Evolutionary conservation across 768 basidiomycete species (phyloP).

Genomic region (Postia placenta): DNA sequence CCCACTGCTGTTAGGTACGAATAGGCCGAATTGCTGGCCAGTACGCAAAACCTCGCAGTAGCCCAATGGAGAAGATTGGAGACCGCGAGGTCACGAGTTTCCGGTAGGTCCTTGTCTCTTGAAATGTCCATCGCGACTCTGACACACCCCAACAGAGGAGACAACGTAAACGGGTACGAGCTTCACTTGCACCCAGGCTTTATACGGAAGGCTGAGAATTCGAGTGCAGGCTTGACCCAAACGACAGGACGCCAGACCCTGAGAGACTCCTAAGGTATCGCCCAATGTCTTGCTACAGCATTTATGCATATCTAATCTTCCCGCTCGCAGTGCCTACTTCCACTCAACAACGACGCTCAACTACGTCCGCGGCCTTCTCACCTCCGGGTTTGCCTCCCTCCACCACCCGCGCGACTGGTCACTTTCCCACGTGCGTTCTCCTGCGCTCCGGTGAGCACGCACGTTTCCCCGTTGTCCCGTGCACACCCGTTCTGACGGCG

Average conservation of each 20-base stretch:
- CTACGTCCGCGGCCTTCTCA: slow-evolving; percentile 81
- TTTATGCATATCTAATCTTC: background rate
- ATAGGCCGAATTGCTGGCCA: slow-evolving; percentile 94
- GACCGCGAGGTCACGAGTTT: slow-evolving; percentile 81
- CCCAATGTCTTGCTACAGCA: background rate
- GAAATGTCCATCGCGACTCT: background rate
- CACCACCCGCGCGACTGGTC: slow-evolving; percentile 92
- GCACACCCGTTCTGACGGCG: background rate
- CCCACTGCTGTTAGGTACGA: slow-evolving; percentile 45
- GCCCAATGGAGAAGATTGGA: slow-evolving; percentile 70
- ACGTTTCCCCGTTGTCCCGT: background rate
- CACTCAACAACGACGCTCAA: slow-evolving; percentile 93
- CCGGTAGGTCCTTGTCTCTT: slow-evolving; percentile 44
- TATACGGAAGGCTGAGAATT: background rate
- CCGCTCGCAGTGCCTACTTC: slow-evolving; percentile 78
- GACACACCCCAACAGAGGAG: slow-evolving; percentile 52
- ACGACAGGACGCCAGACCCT: slow-evolving; percentile 86
- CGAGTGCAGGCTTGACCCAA: slow-evolving; percentile 48
- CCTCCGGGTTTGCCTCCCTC: slow-evolving; percentile 90
- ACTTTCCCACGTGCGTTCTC: slow-evolving; percentile 83
- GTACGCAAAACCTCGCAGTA: slow-evolving; percentile 92
- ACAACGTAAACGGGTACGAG: slow-evolving; percentile 88
- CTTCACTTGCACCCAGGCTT: no score
- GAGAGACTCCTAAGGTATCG: slow-evolving; percentile 74
- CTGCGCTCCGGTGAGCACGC: slow-evolving; percentile 53